Conservation (phyloP, 192 early-diverging fungal genomes). For the Entomortierella lignicola region DNA sequence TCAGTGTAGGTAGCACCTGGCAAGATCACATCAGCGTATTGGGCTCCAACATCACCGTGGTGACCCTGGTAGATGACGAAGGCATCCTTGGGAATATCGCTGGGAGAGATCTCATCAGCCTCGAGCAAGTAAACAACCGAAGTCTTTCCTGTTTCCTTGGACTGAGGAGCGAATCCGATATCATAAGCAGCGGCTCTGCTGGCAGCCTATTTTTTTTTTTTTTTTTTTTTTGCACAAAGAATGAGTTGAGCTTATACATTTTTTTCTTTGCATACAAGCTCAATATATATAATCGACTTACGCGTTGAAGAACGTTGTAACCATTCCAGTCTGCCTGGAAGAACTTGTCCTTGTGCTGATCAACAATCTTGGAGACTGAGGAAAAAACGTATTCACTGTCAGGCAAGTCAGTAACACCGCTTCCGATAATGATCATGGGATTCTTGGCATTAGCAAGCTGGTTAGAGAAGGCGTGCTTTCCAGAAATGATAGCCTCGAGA, state of each 20-base stretch:
- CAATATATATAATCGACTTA: conserved; percentile 49
- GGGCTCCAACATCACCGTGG: conserved; percentile 96
- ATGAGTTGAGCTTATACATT: too few species aligned
- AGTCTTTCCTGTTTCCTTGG: conserved; percentile 52
- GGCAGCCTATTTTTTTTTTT: conserved; percentile 69
- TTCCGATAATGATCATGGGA: conserved; percentile 92
- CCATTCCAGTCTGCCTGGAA: conserved; percentile 88
- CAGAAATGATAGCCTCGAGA: conserved; percentile 77
- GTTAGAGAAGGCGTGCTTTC: conserved; percentile 78
- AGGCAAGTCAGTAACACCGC: conserved; percentile 77
- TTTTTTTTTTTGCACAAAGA: background rate
- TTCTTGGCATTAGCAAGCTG: conserved; percentile 86
- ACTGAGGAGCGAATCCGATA: conserved; percentile 83
- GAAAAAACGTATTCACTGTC: conserved; percentile 81
- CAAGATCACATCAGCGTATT: conserved; percentile 95
- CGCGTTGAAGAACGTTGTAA: conserved; percentile 91
- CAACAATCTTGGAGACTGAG: conserved; percentile 79
- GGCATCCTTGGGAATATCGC: conserved; percentile 85
- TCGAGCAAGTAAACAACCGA: conserved; percentile 93
- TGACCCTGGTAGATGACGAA: conserved; percentile 99
- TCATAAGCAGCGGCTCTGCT: conserved; percentile 90
- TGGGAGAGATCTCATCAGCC: conserved; percentile 86
- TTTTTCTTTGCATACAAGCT: too few species aligned
- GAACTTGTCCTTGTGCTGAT: conserved; percentile 73
- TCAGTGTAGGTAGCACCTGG: conserved; percentile 97